These are phyloP conservation scores for Fragaria ananassa DNA, from an alignment of 306 rosid genomes.

Conservation along the genomic window DNA sequence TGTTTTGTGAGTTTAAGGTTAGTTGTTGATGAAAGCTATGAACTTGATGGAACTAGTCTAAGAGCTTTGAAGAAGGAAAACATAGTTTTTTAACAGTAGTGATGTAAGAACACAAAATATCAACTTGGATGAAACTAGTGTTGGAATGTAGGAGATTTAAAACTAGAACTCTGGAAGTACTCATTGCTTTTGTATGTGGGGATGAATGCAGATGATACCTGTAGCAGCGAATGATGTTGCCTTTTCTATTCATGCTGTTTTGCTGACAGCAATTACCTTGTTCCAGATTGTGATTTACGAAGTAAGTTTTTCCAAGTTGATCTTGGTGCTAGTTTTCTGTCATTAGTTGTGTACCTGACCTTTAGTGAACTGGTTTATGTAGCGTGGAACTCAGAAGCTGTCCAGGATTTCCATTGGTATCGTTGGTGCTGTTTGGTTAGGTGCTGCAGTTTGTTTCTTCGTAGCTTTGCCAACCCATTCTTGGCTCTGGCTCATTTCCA, in stretches of 20 bases:
- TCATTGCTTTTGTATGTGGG: not conserved
- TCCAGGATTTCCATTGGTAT: conserved; percentile 55
- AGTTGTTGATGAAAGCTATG: no score
- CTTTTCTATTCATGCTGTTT: conserved; percentile 70
- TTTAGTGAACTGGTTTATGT: conserved; percentile 14
- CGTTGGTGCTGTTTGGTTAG: conserved; percentile 56
- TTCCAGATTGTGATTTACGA: conserved; percentile 67
- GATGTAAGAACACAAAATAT: not conserved
- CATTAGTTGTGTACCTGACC: not conserved
- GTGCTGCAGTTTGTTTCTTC: conserved; percentile 70
- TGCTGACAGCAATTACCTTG: conserved; percentile 57
- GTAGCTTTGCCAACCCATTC: conserved; percentile 62
- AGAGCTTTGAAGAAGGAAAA: not conserved
- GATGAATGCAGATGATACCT: conserved; percentile 70
- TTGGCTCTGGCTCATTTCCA: conserved; percentile 86
- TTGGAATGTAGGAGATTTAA: not conserved
- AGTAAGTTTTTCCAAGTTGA: conserved; percentile 31
- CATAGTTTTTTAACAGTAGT: not conserved
- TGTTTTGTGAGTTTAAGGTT: no score
- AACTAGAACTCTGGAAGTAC: not conserved
- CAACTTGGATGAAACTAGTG: not conserved
- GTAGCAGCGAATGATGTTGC: conserved; percentile 87
- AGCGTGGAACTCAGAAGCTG: conserved; percentile 80
- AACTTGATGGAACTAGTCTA: not conserved
- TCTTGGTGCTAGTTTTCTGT: conserved; percentile 19